Evolutionary conservation across 2,329 filamentous ascomycete species (phyloP), one percentile per base, ranked within the genome.

Genomic region (Thielaviopsis ethacetica): DNA sequence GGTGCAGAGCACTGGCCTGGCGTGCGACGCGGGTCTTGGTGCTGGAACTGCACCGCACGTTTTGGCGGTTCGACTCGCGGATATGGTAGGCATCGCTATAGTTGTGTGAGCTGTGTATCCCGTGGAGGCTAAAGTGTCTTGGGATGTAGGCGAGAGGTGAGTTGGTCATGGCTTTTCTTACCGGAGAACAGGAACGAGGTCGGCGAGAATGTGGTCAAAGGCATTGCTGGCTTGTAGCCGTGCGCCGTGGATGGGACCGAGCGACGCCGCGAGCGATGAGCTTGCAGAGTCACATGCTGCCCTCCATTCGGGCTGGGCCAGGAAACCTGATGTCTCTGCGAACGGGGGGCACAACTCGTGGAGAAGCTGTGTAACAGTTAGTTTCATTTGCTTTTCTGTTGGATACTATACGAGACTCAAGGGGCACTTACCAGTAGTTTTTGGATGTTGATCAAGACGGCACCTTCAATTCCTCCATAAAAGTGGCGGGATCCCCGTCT

Each of bases 381-480:
- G 49, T 22, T 24, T 22, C 17, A 21, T 10, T 27, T 27, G 7
- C 10, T 34, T 6, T 34, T 12, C 10, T 12, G 30, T 9, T 10
- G 10, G 30, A 34, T 34, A 12, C 10, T 34, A 2, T 9, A 34
- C 6, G 10, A 9, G 7, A 34, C n/a, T 53, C 5, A 21, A 15
- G 13, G 38, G 53, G 34, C 9, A 67, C 69, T 51, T 64, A 71
- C 71, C 51, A 73, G 64, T 52, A 73, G 64, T 9, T 67, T 67
- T 30, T 71, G 68, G 58, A 72, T 70, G 3, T 70, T 68, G 15
- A 71, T 64, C 19, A 74, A 62, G 65, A 73, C 69, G 17, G 67
- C 64, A n/a, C 67, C 67, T 62, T 72, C 70, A 63, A 69, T 71
- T 3, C 67, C 65, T 19, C 67, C 66, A 6, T 64, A 61, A 58